A percentile compares a stretch with the other conserved stretches of the same genome.
Evolutionary conservation across 1,284 basidiomycete genomes (phyloP).

Genomic region (Marasmius tenuissimus): DNA sequence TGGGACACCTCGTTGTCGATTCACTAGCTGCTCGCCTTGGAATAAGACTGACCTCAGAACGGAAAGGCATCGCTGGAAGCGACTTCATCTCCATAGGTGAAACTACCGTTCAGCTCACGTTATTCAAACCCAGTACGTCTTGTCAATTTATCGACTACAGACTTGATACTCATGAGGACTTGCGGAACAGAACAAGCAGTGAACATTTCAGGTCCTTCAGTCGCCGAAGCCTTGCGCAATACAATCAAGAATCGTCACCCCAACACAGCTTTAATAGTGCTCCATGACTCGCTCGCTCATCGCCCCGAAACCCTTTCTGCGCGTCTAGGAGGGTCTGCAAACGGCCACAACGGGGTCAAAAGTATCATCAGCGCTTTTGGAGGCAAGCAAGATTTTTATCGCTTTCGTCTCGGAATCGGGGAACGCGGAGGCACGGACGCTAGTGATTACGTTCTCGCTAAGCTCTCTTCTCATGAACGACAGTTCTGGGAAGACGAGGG

Average conservation of each 20-base stretch:
- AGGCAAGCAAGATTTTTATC: constrained; percentile 57
- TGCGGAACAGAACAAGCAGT: constrained; percentile 58
- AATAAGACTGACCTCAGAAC: constrained; percentile 44
- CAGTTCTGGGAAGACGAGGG: constrained; percentile 61
- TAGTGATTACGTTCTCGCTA: constrained; percentile 60
- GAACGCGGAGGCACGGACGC: constrained; percentile 48
- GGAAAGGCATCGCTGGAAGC: constrained; percentile 46
- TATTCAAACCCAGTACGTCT: constrained; percentile 63
- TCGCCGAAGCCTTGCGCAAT: constrained; percentile 51
- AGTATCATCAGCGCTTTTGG: constrained; percentile 67
- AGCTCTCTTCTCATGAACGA: constrained; percentile 54
- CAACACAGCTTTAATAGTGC: constrained; percentile 55
- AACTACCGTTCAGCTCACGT: constrained; percentile 43
- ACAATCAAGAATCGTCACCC: constrained; percentile 27
- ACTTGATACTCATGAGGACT: not conserved
- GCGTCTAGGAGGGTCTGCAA: constrained; percentile 69
- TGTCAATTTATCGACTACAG: not conserved
- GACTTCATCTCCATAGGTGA: constrained; percentile 42
- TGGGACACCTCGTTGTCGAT: constrained; percentile 74
- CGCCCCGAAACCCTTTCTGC: constrained; percentile 51
- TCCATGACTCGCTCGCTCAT: constrained; percentile 73
- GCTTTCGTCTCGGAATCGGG: constrained; percentile 69
- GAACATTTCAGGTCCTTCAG: constrained; percentile 74
- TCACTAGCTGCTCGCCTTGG: constrained; percentile 58
- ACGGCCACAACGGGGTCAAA: constrained; percentile 76